phyloP scores from a whole-genome alignment of 202 grass and related monocot species.

The Zoysia matrella region DNA sequence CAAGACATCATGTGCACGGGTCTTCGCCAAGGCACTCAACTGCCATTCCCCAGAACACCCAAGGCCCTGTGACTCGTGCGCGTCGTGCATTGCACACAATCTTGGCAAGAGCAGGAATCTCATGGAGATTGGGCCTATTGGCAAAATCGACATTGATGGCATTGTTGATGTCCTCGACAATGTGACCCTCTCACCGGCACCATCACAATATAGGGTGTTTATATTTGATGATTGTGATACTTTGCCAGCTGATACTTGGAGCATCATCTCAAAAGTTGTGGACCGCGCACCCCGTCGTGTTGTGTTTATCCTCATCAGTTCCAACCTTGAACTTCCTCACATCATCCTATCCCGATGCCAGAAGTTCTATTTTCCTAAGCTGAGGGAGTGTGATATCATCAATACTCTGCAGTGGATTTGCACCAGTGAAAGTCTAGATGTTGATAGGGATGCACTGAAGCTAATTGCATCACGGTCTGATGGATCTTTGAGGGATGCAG shows the following conservation, averaged over 20 bases:
- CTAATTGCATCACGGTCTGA: conserved; percentile 71
- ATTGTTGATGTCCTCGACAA: conserved; percentile 69
- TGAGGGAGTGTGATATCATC: conserved; percentile 79
- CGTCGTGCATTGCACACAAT: conserved; percentile 75
- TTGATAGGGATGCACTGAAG: conserved; percentile 75
- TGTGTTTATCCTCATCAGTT: conserved; percentile 75
- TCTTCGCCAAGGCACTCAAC: conserved; percentile 89
- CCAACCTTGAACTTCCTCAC: conserved; percentile 81
- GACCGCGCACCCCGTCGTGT: conserved; percentile 61
- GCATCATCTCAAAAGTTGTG: conserved; percentile 70
- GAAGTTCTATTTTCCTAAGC: conserved; percentile 90
- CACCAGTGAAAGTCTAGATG: conserved; percentile 74
- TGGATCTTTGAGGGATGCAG: conserved; percentile 92
- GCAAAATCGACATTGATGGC: conserved; percentile 67
- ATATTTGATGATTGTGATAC: conserved; percentile 85
- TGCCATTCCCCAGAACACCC: conserved; percentile 64
- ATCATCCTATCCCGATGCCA: conserved; percentile 80
- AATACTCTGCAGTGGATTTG: conserved; percentile 69
- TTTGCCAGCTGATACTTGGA: conserved; percentile 72
- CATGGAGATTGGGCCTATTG: conserved; percentile 74
- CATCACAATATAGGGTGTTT: conserved; percentile 74
- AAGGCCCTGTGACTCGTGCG: conserved; percentile 73
- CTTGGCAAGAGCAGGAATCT: conserved; percentile 65
- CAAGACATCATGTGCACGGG: conserved; percentile 80
- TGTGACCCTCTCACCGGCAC: conserved; percentile 52